Conservation (phyloP, 106 monocot species). For the Dendrobium huoshanense region DNA sequence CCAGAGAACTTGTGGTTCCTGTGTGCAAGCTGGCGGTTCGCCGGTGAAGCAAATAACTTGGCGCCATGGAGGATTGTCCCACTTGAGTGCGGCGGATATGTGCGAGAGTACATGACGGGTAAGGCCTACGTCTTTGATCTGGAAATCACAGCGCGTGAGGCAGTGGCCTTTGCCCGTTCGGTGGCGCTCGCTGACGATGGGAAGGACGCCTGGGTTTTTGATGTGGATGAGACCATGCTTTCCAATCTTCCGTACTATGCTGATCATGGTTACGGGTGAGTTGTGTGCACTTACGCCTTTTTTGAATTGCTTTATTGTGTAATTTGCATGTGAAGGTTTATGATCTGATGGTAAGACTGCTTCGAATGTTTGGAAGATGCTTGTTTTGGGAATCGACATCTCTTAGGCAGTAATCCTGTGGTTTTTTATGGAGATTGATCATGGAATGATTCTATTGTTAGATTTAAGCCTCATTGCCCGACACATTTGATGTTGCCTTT, state of each 20-base stretch:
- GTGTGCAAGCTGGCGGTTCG: constrained; percentile 69
- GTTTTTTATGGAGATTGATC: too few relatives aligned
- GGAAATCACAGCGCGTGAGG: constrained; percentile 44
- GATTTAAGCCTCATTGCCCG: neutral
- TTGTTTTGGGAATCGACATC: neutral
- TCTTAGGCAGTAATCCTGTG: neutral
- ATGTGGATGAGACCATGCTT: constrained; percentile 83
- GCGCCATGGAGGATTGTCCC: constrained; percentile 56
- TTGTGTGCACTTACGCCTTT: neutral
- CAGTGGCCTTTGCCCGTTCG: constrained; percentile 37
- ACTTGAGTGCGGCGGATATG: constrained; percentile 37
- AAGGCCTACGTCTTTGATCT: constrained; percentile 48
- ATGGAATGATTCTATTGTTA: neutral
- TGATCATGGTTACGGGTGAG: constrained; percentile 54
- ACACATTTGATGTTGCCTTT: neutral
- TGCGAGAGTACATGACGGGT: constrained; percentile 56
- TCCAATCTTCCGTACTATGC: constrained; percentile 81
- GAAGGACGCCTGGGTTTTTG: constrained; percentile 82
- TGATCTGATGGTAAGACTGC: neutral
- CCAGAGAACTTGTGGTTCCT: constrained; percentile 15
- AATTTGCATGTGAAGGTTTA: neutral
- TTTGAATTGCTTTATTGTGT: neutral
- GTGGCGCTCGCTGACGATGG: constrained; percentile 39
- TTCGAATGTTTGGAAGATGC: neutral
- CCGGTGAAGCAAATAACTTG: constrained; percentile 74